phyloP scores from a whole-genome alignment of 1,284 basidiomycete species.

The Trametes pubescens region DNA sequence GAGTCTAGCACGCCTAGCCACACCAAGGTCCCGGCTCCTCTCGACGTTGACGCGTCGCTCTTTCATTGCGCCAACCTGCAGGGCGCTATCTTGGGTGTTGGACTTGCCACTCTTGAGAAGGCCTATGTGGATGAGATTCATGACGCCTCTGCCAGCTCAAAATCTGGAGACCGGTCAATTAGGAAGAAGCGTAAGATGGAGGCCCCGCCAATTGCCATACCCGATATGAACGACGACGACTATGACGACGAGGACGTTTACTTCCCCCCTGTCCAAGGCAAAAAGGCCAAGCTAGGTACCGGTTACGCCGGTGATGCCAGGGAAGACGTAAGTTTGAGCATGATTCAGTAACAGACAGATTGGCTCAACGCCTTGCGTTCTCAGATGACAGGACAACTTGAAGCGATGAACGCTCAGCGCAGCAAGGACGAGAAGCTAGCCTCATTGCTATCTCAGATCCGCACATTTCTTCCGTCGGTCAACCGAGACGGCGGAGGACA shows the following conservation, averaged over 20 bases:
- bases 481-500: constrained; percentile 75
- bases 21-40: constrained; percentile 22
- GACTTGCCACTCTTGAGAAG: constrained; percentile 81
- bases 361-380: constrained; percentile 20
- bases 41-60: constrained; percentile 60
- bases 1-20: constrained; percentile 60
- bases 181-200: constrained; percentile 46
- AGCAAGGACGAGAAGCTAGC: constrained; percentile 77
- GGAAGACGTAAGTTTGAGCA: constrained; percentile 78
- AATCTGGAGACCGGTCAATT: constrained; percentile 31
- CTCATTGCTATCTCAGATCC: constrained; percentile 70
- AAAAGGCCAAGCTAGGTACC: constrained; percentile 77
- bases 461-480: constrained; percentile 81
- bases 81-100: constrained; percentile 86
- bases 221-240: constrained; percentile 54
- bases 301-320: constrained; percentile 84
- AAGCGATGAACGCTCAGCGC: constrained; percentile 76
- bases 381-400: constrained; percentile 80
- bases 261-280: constrained; percentile 55
- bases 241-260: constrained; percentile 67
- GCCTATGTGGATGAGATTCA: constrained; percentile 64
- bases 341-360: background rate
- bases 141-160: constrained; percentile 27
- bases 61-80: constrained; percentile 91
- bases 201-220: constrained; percentile 27